phyloP scores from a whole-genome alignment of 345 rosid species.

The Gossypium stocksii region DNA sequence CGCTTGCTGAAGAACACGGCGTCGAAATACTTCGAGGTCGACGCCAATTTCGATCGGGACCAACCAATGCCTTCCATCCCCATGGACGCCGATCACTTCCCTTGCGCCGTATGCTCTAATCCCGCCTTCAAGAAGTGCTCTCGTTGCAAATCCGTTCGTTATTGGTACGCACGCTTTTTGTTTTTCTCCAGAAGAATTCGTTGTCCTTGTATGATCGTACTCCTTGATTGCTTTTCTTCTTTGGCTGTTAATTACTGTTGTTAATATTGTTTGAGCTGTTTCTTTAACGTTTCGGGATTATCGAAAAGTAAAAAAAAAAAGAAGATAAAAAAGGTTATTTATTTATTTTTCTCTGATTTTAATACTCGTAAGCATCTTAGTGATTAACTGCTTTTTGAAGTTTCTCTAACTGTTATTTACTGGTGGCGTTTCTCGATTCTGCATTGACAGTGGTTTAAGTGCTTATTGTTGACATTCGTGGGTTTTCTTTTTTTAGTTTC shows the following conservation, averaged over 20 bases:
- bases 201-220: background rate
- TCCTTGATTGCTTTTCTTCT: background rate
- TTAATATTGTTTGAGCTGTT: background rate
- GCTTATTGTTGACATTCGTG: background rate
- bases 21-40: slow-evolving; percentile 85
- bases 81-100: background rate
- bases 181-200: background rate
- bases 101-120: slow-evolving; percentile 38
- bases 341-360: background rate
- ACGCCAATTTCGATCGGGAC: slow-evolving; percentile 56
- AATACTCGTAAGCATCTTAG: background rate
- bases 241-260: background rate
- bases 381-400: background rate
- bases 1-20: slow-evolving; percentile 67
- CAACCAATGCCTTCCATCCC: slow-evolving; percentile 19
- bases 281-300: background rate
- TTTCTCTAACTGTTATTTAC: background rate
- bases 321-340: background rate
- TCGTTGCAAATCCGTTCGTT: slow-evolving; percentile 53
- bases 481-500: background rate
- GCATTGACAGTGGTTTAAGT: background rate
- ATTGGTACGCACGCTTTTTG: slow-evolving; percentile 32
- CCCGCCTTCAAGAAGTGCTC: slow-evolving; percentile 41
- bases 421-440: background rate
- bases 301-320: background rate